Evolutionary conservation across 805 yeast genomes (phyloP), one percentile per base, ranked within the genome.

Genomic region (Schwanniomyces pseudopolymorphus): DNA sequence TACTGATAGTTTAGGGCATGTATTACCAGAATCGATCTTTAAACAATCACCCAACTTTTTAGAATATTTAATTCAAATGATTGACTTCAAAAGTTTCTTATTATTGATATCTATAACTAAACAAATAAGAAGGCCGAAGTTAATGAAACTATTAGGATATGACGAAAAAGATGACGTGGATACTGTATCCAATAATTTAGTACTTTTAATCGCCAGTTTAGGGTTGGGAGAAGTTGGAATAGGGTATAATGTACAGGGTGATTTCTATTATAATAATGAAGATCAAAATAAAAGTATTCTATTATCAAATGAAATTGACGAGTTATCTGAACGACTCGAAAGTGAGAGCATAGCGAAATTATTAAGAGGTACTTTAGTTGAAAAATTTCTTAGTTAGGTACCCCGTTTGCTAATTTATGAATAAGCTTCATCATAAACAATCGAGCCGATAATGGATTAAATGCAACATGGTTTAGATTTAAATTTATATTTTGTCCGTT

Each of bases 401-500:
- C 13, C 2, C 7, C 20, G n/a, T 44, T 38, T 14, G 40, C 19
- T 31, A 55, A 37, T 40, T 50, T 49, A 40, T 43, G 44, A 4
- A 66, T 52, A 39, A 66, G 51, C 24, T 55, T 54, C 46, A 70
- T 54, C 45, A 69, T 66, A 53, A 70, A 75, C 8, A 76, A 59
- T 26, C 85, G 62, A 0, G 79, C 80, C 47, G 68, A 73, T 31
- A 79, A 52, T 0, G 85, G 78, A 52, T 78, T 72, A 31, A 80
- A 67, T 37, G 61, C 60, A 3, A 80, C 70, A 16, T 64, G 56
- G 2, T 66, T 52, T 50, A 81, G 49, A 26, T 66, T 70, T 40
- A 80, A 60, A 51, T 69, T 60, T 14, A 79, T 63, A 10, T 33
- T 33, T 5, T 56, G 52, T 11, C 47, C 45, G 14, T 52, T 47